These are phyloP conservation scores for Orbilia quercus DNA, from an alignment of 2,329 filamentous ascomycete species.

Conservation along the genomic window DNA sequence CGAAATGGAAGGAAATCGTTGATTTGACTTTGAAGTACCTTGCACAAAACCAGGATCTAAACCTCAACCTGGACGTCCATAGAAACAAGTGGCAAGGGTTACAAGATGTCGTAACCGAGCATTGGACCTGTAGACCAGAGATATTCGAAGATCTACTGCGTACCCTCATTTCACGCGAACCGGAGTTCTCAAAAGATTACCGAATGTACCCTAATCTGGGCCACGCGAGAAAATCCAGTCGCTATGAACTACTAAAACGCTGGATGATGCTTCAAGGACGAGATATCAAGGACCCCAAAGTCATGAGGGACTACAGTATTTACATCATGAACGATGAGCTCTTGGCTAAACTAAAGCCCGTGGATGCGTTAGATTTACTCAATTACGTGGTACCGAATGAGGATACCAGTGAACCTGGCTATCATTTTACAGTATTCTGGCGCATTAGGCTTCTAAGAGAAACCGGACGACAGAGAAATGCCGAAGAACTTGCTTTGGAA, in stretches of 20 bases:
- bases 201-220: not conserved
- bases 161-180: not conserved
- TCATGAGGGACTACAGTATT: not conserved
- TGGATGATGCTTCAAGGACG: not conserved
- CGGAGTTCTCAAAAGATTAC: not conserved
- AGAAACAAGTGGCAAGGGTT: not conserved
- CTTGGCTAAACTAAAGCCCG: not conserved
- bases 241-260: conserved; percentile 3
- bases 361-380: not conserved
- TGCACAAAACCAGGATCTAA: not conserved
- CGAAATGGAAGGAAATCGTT: not conserved
- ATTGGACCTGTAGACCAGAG: not conserved
- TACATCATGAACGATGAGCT: not conserved
- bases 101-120: not conserved
- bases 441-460: conserved; percentile 7
- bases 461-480: not conserved
- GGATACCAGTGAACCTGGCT: not conserved
- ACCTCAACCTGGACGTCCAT: not conserved
- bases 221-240: not conserved
- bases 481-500: conserved; percentile 2
- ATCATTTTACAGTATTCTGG: not conserved
- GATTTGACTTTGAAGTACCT: not conserved
- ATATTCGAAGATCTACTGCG: not conserved
- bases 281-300: conserved; percentile 11
- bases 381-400: not conserved